Evolutionary conservation across 257 asterid genomes (phyloP), one percentile per base, ranked within the genome.

Genomic region (Primulina tabacum): DNA sequence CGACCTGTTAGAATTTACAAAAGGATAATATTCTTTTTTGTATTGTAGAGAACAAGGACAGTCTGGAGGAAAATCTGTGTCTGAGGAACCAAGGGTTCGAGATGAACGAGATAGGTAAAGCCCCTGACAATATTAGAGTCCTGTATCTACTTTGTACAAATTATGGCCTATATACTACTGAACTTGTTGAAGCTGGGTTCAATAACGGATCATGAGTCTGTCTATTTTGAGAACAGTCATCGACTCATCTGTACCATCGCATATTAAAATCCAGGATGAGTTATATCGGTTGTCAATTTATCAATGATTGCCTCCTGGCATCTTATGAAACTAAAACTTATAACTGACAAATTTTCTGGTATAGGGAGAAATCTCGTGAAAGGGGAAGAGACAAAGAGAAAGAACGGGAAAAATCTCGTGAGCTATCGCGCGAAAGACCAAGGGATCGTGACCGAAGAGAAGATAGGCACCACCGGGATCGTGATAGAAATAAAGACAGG

Each of bases 301-400:
- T 40, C 52, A 10, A 40, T 40, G 52, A 40, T 14, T 30, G 35
- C 62, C 32, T 50, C 47, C 17, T 37, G 17, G 68, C 66, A 20
- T 60, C 20, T 6, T 32, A 3, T 10, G 37, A 38, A 24, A 37
- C 34, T 47, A 47, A 6, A 40, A 6, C 21, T 64, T 66, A 29
- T 30, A 71, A 53, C 71, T 75, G 70, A 75, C 14, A 60, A 21
- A 21, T 61, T 73, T 67, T 56, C 84, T 82, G 86, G 86, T 92
- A 89, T 64, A 84, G 96, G 82, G 99, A 93, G 77, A 90, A 90
- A 73, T 87, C 99, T 65, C 91, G 88, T 43, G 99, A 93, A 71
- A 82, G 91, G 81, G 89, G 81, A 35, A 79, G 85, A 73, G 95
- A 88, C 8, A 83, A 73, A 70, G 97, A 90, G 7, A 82, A 85